These are phyloP conservation scores for Peronospora destructor DNA, from an alignment of 352 stramenopile genomes.

Conservation along the genomic window DNA sequence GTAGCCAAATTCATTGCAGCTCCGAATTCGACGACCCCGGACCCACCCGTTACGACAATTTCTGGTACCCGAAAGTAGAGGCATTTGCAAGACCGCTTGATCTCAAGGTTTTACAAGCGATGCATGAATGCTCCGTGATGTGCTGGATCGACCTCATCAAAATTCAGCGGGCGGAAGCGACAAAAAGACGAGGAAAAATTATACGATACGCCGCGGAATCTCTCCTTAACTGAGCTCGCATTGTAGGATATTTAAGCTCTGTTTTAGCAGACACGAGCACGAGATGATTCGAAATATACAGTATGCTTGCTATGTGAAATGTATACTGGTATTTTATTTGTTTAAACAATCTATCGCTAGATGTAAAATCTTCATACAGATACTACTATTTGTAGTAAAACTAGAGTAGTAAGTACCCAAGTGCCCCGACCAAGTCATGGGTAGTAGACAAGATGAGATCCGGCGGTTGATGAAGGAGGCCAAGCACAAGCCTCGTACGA, in stretches of 20 bases:
- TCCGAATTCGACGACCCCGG: slow-evolving; percentile 20
- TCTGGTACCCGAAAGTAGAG: slow-evolving; percentile 16
- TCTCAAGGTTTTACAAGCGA: slow-evolving; percentile 1
- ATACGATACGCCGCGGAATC: slow-evolving; percentile 23
- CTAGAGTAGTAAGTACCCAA: too few relatives aligned
- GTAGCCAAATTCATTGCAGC: slow-evolving; percentile 37
- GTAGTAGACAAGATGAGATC: slow-evolving; percentile 24
- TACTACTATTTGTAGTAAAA: slow-evolving; percentile 9
- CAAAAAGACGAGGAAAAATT: slow-evolving; percentile 18
- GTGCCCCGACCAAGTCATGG: too few relatives aligned
- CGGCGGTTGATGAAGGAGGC: slow-evolving; percentile 37
- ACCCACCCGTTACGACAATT: slow-evolving; percentile 7
- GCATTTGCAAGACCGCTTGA: slow-evolving; percentile 10
- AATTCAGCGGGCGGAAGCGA: neutral
- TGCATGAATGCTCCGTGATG: slow-evolving; percentile 4
- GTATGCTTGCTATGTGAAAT: neutral
- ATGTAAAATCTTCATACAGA: too few relatives aligned
- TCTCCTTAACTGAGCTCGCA: slow-evolving; percentile 22
- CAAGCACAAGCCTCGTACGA: slow-evolving; percentile 2
- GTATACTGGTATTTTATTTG: neutral
- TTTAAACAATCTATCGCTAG: too few relatives aligned
- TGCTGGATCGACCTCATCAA: neutral
- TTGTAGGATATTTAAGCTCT: slow-evolving; percentile 25
- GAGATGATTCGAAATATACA: neutral
- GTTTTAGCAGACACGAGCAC: neutral